These are phyloP conservation scores for Colletotrichum siamense DNA, from an alignment of 2,329 filamentous ascomycete genomes.

Conservation along the genomic window DNA sequence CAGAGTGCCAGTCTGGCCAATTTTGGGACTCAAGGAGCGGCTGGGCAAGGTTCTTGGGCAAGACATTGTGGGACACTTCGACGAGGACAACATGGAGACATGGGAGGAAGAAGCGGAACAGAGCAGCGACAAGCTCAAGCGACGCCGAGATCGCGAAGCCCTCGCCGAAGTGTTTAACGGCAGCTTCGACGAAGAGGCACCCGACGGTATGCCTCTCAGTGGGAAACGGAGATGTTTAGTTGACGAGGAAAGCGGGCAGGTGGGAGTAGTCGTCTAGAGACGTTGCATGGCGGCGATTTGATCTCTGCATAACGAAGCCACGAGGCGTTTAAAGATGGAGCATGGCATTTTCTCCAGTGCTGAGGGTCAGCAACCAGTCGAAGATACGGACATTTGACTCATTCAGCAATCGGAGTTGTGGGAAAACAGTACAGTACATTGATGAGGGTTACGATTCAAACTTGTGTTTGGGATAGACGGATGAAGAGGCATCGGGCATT, in stretches of 20 bases:
- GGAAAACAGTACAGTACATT: neutral
- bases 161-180: slow-evolving; percentile 43
- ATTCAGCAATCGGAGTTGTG: slow-evolving; percentile 2
- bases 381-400: neutral
- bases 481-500: neutral
- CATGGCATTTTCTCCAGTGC: neutral
- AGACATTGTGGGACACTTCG: slow-evolving; percentile 52
- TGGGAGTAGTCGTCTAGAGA: slow-evolving; percentile 19
- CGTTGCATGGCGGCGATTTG: slow-evolving; percentile 2
- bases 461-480: neutral
- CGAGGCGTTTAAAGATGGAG: slow-evolving; percentile 15
- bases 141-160: slow-evolving; percentile 39
- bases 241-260: slow-evolving; percentile 23
- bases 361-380: neutral
- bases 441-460: neutral
- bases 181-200: slow-evolving; percentile 45
- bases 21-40: slow-evolving; percentile 60
- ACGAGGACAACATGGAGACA: slow-evolving; percentile 46
- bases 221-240: slow-evolving; percentile 42
- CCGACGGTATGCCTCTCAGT: slow-evolving; percentile 33
- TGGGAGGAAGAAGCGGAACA: slow-evolving; percentile 42
- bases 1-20: slow-evolving; percentile 58
- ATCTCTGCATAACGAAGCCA: slow-evolving; percentile 21
- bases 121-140: slow-evolving; percentile 34
- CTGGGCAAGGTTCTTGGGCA: slow-evolving; percentile 58